A percentile compares a stretch with the other conserved stretches of the same genome.
Conservation (phyloP, 306 rosid genomes). For the Senna siamea region DNA sequence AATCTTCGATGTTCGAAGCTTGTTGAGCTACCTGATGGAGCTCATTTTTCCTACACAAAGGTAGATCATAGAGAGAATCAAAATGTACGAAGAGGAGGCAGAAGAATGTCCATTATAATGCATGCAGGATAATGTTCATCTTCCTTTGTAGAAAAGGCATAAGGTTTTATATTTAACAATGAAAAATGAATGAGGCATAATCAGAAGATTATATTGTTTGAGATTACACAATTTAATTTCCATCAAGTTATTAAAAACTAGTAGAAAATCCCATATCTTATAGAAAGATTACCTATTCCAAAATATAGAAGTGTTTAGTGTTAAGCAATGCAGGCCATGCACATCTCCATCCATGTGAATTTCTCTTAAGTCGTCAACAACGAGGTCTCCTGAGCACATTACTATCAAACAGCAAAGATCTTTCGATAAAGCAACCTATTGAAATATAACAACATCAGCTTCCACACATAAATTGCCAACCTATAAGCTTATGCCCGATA, state of each 20-base stretch:
- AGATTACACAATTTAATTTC: conserved; percentile 1
- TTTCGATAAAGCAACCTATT: conserved; percentile 86
- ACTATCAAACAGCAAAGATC: conserved; percentile 92
- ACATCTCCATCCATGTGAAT: conserved; percentile 48
- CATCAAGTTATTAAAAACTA: conserved; percentile 11
- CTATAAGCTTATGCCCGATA: conserved; percentile 13
- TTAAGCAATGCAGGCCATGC: conserved; percentile 82
- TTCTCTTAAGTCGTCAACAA: conserved; percentile 45
- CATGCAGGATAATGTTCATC: conserved; percentile 34
- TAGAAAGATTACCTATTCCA: conserved; percentile 78
- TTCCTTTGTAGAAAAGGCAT: conserved; percentile 8
- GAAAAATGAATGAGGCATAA: conserved; percentile 16
- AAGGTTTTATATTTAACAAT: conserved; percentile 33
- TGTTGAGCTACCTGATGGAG: conserved; percentile 98
- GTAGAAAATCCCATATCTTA: conserved; percentile 36
- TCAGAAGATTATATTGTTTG: conserved; percentile 6
- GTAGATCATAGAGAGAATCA: conserved; percentile 28
- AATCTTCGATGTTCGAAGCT: conserved; percentile 89
- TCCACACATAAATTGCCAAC: conserved; percentile 30
- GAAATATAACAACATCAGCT: conserved; percentile 47
- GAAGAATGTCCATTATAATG: conserved; percentile 31
- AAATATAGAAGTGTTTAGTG: conserved; percentile 82
- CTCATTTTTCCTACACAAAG: conserved; percentile 72
- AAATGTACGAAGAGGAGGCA: conserved; percentile 41
- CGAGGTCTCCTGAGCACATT: conserved; percentile 82